Base-by-base conservation (phyloP, 345 rosid genomes). In the Arabidopsis suecica region DNA sequence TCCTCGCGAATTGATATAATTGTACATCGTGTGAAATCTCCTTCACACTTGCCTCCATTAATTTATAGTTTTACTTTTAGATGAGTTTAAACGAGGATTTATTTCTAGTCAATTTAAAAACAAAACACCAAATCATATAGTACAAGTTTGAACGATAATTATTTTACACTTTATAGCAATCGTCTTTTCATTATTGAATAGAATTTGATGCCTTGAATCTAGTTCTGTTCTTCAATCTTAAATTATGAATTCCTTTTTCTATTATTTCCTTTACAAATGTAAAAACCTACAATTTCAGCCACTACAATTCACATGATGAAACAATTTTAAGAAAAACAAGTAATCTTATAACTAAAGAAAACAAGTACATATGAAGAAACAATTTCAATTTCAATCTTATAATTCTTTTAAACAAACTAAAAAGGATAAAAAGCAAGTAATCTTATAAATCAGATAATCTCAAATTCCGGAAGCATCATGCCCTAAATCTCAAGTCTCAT, bases 201-300 rank as follows among this genome's bases (percentile, higher is more conserved):
- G 7, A 23, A 51, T 23, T 50, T 50, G 6, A 53, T 53, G 58
- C 34, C 2, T 53, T 53, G 4, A 50, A 6, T 50, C 10, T 7
- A 50, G 25, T 50, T 53, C 34, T 53, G 58, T 11, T 53, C 16
- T 25, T 25, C 58, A 54, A 54, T 28, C 59, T 53, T 53, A 34
- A 25, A 33, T 14, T 4, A 14, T 10, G 9, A 25, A 11, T 53
- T 25, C 1, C 11, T 5, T 25, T 9, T 28, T 12, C 14, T 25
- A 53, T 23, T 28, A 53, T 53, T 53, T 11, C 5, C 58, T 53
- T 5, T 25, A 13, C 6, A 55, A 10, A 30, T 30, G 61, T 32
- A 56, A 42, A 30, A 57, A n/a, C 62, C 42, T 8, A 34, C 22
- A 58, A 34, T 8, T n/a, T 16, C 4, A 58, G 23, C 25, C 41